A percentile compares a stretch with the other conserved stretches of the same genome.
Conservation (phyloP, 495 filamentous ascomycete species). For the Talaromyces ruber region DNA sequence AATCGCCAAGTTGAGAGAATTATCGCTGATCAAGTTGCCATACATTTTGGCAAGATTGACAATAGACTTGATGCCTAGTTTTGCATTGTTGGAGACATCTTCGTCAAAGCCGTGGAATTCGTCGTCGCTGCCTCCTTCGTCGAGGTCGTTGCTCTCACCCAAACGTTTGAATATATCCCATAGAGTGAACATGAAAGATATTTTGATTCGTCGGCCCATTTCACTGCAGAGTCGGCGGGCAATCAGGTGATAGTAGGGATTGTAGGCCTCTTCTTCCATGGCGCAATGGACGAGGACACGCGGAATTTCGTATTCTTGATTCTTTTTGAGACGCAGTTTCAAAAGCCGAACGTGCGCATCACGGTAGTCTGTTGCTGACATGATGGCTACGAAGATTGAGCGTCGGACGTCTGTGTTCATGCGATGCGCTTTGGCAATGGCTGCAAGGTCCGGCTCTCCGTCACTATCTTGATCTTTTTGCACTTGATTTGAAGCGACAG, state of each 20-base stretch:
- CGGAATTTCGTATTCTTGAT: constrained; percentile 80
- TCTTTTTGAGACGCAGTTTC: constrained; percentile 76
- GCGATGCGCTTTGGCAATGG: constrained; percentile 70
- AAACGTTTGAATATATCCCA: constrained; percentile 85
- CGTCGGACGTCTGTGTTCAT: constrained; percentile 95
- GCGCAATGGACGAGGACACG: constrained; percentile 83
- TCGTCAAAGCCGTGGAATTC: constrained; percentile 38
- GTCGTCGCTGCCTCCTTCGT: constrained; percentile 49
- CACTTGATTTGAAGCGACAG: constrained; percentile 11
- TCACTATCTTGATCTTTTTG: constrained; percentile 35
- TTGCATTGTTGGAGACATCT: constrained; percentile 33
- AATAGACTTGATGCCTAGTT: constrained; percentile 51
- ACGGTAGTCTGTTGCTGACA: constrained; percentile 73
- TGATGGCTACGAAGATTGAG: constrained; percentile 83
- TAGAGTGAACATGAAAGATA: constrained; percentile 76
- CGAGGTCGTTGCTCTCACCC: constrained; percentile 57
- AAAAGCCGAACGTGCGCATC: constrained; percentile 71
- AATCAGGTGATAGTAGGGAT: constrained; percentile 87
- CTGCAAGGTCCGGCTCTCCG: constrained; percentile 54
- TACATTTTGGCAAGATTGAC: constrained; percentile 88
- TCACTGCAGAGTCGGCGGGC: constrained; percentile 63
- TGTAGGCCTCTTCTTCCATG: constrained; percentile 74
- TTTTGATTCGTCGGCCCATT: constrained; percentile 56
- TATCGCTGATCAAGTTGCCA: constrained; percentile 61
- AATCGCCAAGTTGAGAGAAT: constrained; percentile 51